phyloP scores from a whole-genome alignment of 2,329 filamentous ascomycete species.

The Aspergillus sp. region DNA sequence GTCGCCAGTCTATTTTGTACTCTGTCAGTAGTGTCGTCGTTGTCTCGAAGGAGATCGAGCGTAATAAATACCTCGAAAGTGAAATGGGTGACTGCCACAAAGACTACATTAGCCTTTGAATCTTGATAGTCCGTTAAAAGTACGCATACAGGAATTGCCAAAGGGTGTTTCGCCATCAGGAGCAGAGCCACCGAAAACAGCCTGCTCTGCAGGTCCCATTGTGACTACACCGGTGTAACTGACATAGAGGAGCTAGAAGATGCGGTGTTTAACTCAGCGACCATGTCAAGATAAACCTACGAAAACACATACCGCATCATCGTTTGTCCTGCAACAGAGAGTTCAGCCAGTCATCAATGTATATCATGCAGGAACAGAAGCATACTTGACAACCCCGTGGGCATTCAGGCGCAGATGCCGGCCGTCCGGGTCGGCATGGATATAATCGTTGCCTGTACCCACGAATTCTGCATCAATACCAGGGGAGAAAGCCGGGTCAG shows the following conservation, averaged over 20 bases:
- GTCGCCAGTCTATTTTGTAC: constrained; percentile 29
- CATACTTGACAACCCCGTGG: constrained; percentile 34
- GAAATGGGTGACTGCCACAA: constrained; percentile 25
- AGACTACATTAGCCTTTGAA: constrained; percentile 2
- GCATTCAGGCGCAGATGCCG: constrained; percentile 34
- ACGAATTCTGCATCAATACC: constrained; percentile 31
- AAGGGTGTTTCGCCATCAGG: constrained; percentile 30
- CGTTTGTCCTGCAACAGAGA: constrained; percentile 18
- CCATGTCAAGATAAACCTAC: background rate
- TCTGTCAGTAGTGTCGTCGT: background rate
- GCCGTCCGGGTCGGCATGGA: constrained; percentile 33
- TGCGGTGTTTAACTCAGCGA: background rate
- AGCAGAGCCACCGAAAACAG: constrained; percentile 25
- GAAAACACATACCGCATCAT: constrained; percentile 21
- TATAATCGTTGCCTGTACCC: constrained; percentile 36
- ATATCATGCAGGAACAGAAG: background rate
- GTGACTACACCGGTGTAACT: constrained; percentile 35
- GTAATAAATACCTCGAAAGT: constrained; percentile 26
- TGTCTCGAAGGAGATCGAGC: too few relatives aligned
- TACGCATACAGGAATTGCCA: constrained; percentile 32
- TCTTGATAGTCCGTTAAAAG: background rate
- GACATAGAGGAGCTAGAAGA: constrained; percentile 28
- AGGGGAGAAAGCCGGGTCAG: constrained; percentile 27
- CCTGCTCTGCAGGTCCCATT: constrained; percentile 23
- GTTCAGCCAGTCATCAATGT: constrained; percentile 1